Evolutionary conservation across 176 grass and related monocot species (phyloP).

Genomic region (Aegilops umbellulata): DNA sequence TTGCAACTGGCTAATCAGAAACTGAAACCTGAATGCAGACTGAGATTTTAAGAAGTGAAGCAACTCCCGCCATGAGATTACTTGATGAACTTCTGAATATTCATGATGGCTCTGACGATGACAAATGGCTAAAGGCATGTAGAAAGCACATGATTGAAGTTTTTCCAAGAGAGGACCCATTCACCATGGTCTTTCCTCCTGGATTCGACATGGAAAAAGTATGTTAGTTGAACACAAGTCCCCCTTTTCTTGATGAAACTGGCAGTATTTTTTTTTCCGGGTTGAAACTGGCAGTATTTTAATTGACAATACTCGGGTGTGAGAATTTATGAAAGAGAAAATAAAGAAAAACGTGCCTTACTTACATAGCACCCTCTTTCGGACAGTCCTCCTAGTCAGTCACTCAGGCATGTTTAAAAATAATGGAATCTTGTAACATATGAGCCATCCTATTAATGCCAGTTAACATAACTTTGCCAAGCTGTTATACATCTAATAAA

Average conservation of each 20-base stretch:
- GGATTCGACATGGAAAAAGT: constrained; percentile 74
- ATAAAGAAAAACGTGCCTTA: neutral
- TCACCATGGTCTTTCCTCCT: constrained; percentile 75
- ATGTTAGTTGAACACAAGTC: constrained; percentile 34
- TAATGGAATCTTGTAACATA: neutral
- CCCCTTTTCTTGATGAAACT: constrained; percentile 2
- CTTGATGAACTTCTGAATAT: constrained; percentile 90
- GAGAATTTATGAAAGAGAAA: neutral
- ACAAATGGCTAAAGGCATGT: constrained; percentile 84
- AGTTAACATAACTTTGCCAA: neutral
- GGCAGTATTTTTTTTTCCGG: neutral
- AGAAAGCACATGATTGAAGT: constrained; percentile 72
- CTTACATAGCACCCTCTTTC: neutral
- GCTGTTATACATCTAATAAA: neutral
- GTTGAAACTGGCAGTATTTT: neutral
- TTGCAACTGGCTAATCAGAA: constrained; percentile 18
- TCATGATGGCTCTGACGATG: constrained; percentile 75
- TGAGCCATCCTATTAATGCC: neutral
- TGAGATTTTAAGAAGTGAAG: constrained; percentile 90
- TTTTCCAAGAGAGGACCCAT: constrained; percentile 86
- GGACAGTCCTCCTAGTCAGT: neutral
- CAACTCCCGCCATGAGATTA: constrained; percentile 85
- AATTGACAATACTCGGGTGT: neutral
- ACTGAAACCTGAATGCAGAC: constrained; percentile 46
- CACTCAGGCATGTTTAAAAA: neutral